phyloP scores from a whole-genome alignment of 768 basidiomycete genomes.

The Baorangia bicolor region DNA sequence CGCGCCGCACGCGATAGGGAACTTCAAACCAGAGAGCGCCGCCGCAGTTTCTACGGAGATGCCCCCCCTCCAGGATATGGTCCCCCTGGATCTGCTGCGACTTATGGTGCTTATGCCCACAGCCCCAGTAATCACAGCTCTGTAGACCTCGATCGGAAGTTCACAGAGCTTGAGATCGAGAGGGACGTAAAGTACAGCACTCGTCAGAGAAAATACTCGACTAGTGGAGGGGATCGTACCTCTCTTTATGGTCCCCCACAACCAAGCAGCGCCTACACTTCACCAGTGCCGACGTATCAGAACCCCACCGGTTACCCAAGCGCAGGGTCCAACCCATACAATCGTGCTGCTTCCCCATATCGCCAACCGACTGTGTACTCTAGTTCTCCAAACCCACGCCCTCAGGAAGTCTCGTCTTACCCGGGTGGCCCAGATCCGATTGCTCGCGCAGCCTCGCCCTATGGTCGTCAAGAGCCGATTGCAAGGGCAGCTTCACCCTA shows the following conservation, averaged over 20 bases:
- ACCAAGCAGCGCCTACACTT: constrained; percentile 17
- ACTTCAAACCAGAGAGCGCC: constrained; percentile 46
- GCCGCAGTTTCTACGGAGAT: constrained; percentile 52
- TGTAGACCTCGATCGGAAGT: constrained; percentile 40
- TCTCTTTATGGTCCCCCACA: constrained; percentile 18
- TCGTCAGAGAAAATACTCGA: constrained; percentile 48
- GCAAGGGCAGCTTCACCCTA: constrained; percentile 35
- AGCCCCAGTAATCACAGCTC: constrained; percentile 21
- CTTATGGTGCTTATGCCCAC: constrained; percentile 25
- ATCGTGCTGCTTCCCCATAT: constrained; percentile 37
- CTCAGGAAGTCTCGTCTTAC: constrained; percentile 45
- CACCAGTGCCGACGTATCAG: constrained; percentile 30
- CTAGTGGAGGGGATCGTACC: constrained; percentile 36
- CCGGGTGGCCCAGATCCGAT: constrained; percentile 37
- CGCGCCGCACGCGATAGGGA: constrained; percentile 59
- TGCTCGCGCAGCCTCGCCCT: constrained; percentile 33
- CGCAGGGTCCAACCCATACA: constrained; percentile 25
- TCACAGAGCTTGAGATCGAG: constrained; percentile 34
- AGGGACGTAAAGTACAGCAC: constrained; percentile 30
- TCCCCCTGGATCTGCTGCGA: constrained; percentile 21
- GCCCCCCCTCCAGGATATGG: constrained; percentile 31
- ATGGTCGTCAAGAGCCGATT: constrained; percentile 34
- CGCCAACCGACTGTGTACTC: constrained; percentile 32
- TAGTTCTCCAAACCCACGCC: constrained; percentile 49
- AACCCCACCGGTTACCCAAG: constrained; percentile 30